A percentile compares a stretch with the other conserved stretches of the same genome.
phyloP scores from a whole-genome alignment of 306 rosid genomes.

The Prunus armeniaca region DNA sequence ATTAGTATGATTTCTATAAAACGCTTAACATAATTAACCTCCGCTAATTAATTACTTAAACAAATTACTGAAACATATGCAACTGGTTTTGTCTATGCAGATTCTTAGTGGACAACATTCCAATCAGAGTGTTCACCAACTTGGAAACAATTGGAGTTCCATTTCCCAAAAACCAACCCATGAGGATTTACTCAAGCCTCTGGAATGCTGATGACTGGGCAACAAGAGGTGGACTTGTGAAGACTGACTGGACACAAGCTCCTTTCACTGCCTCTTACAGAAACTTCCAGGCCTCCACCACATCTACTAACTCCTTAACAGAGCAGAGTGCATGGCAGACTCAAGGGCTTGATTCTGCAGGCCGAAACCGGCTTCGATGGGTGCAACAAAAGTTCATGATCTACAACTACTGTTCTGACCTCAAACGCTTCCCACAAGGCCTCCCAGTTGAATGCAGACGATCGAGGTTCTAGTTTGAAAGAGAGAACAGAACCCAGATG shows the following conservation, averaged over 20 bases:
- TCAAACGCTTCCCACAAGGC: conserved; percentile 42
- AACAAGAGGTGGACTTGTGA: conserved; percentile 45
- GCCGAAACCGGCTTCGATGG: conserved; percentile 39
- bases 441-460: conserved; percentile 38
- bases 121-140: conserved; percentile 41
- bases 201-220: conserved; percentile 56
- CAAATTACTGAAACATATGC: conserved; percentile 26
- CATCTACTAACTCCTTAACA: background rate
- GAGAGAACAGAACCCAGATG: background rate
- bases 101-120: conserved; percentile 39
- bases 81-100: conserved; percentile 1
- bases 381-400: conserved; percentile 46
- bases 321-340: conserved; percentile 13
- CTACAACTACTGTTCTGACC: conserved; percentile 45
- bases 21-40: too few relatives aligned
- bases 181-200: conserved; percentile 43
- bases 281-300: conserved; percentile 33
- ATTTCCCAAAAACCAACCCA: conserved; percentile 36
- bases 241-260: conserved; percentile 44
- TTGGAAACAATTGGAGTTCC: conserved; percentile 38
- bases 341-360: conserved; percentile 32
- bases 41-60: background rate
- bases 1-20: too few relatives aligned
- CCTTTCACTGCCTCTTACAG: conserved; percentile 46
- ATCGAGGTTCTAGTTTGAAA: conserved; percentile 1